Evolutionary conservation across 305 asterid species (phyloP).

Genomic region (Solanum chacoense): DNA sequence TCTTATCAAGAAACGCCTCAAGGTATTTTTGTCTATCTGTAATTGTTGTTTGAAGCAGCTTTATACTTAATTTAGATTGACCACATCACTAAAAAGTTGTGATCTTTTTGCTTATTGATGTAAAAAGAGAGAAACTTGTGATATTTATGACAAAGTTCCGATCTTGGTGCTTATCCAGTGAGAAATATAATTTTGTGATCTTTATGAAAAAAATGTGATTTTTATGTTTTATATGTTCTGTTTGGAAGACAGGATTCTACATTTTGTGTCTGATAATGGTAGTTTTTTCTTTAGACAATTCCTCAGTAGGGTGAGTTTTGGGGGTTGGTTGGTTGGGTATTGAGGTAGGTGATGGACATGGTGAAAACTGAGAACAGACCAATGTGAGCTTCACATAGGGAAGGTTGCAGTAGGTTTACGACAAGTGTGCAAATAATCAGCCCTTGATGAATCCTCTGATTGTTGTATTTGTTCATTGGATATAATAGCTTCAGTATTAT

Average conservation of each 20-base stretch:
- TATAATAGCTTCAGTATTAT: neutral
- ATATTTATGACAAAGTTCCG: neutral
- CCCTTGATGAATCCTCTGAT: neutral
- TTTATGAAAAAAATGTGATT: neutral
- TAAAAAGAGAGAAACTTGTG: neutral
- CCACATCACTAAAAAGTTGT: neutral
- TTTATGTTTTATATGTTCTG: neutral
- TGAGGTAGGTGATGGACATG: neutral
- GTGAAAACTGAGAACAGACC: neutral
- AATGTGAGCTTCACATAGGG: neutral
- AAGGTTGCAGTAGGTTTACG: neutral
- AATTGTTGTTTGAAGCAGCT: neutral
- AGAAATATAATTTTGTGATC: neutral
- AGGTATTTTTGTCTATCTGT: conserved; percentile 21
- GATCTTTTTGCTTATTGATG: neutral
- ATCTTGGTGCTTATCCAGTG: neutral
- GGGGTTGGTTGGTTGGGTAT: neutral
- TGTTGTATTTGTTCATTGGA: neutral
- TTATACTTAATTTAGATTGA: neutral
- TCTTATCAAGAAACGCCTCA: conserved; percentile 78
- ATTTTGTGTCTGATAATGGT: neutral
- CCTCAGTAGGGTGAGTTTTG: neutral
- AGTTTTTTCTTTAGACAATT: neutral
- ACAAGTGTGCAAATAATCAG: neutral
- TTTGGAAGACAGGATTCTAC: neutral